Conservation (phyloP, 2,329 filamentous ascomycete genomes). For the Pyrenophora tritici-repentis region DNA sequence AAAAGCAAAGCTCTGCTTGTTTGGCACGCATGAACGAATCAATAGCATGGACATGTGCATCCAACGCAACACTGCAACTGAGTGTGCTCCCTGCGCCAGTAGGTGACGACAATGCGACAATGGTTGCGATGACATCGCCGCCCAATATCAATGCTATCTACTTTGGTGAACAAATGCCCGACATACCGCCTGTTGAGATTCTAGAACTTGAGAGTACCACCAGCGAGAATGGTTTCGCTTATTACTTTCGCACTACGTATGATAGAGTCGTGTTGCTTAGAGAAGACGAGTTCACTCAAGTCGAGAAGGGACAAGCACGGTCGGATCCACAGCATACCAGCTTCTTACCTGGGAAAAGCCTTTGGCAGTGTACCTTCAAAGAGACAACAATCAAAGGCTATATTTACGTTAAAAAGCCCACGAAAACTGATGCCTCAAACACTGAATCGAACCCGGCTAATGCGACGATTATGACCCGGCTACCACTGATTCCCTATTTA, state of each 20-base stretch:
- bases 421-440: neutral
- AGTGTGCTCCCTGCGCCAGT: conserved; percentile 23
- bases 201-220: neutral
- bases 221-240: conserved; percentile 13
- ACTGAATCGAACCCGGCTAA: neutral
- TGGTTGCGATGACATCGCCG: conserved; percentile 20
- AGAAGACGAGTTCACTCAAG: conserved; percentile 18
- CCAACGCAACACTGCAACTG: conserved; percentile 23
- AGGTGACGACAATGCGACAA: conserved; percentile 8
- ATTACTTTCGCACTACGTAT: conserved; percentile 31
- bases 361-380: conserved; percentile 38
- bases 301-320: neutral
- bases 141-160: conserved; percentile 10
- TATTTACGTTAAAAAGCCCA: conserved; percentile 19
- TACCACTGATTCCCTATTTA: conserved; percentile 26
- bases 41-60: conserved; percentile 32
- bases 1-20: conserved; percentile 35
- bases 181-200: conserved; percentile 19
- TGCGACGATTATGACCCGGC: neutral
- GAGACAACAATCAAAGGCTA: conserved; percentile 33
- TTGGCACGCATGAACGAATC: conserved; percentile 31
- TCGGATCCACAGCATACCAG: conserved; percentile 1
- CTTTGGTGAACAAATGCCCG: conserved; percentile 28
- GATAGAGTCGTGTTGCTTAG: conserved; percentile 28
- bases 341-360: conserved; percentile 19